phyloP scores from a whole-genome alignment of 2,329 filamentous ascomycete genomes.

The Colletotrichum camelliae region DNA sequence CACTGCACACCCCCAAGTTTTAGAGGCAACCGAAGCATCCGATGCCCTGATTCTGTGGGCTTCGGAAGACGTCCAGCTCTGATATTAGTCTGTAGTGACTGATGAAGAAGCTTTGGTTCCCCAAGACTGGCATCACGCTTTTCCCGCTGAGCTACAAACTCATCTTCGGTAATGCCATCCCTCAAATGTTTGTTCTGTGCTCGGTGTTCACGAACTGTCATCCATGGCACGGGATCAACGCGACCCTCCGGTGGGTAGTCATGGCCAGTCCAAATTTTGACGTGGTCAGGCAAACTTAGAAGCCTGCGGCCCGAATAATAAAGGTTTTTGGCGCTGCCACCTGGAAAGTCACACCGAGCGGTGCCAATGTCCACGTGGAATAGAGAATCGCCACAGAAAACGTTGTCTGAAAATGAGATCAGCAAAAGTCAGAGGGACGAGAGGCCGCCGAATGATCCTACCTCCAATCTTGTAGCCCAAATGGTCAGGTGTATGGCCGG shows the following conservation, averaged over 20 bases:
- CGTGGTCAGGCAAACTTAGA: slow-evolving; percentile 44
- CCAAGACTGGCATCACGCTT: slow-evolving; percentile 47
- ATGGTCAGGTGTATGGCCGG: slow-evolving; percentile 67
- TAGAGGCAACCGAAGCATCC: slow-evolving; percentile 40
- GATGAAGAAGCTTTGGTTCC: slow-evolving; percentile 53
- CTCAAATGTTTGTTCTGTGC: slow-evolving; percentile 52
- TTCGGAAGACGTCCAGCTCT: slow-evolving; percentile 50
- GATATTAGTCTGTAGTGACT: slow-evolving; percentile 58
- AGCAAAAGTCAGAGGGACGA: not conserved
- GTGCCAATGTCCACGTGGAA: slow-evolving; percentile 59
- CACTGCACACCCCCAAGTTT: slow-evolving; percentile 47
- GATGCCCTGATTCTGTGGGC: slow-evolving; percentile 29
- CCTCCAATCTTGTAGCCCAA: slow-evolving; percentile 62
- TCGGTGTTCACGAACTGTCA: slow-evolving; percentile 52
- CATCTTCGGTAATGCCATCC: slow-evolving; percentile 42
- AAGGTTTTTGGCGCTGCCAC: slow-evolving; percentile 49
- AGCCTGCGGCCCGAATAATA: slow-evolving; percentile 49
- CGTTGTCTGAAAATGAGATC: slow-evolving; percentile 35
- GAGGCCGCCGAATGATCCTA: slow-evolving; percentile 21
- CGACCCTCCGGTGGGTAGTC: slow-evolving; percentile 53
- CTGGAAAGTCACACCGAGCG: slow-evolving; percentile 61
- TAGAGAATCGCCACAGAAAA: slow-evolving; percentile 60
- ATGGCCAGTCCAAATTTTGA: slow-evolving; percentile 59
- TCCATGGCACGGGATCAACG: slow-evolving; percentile 39
- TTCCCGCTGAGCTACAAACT: slow-evolving; percentile 48